Evolutionary conservation across 2,329 filamentous ascomycete genomes (phyloP), one percentile per base, ranked within the genome.

Genomic region (Fusarium pseudonygamai): DNA sequence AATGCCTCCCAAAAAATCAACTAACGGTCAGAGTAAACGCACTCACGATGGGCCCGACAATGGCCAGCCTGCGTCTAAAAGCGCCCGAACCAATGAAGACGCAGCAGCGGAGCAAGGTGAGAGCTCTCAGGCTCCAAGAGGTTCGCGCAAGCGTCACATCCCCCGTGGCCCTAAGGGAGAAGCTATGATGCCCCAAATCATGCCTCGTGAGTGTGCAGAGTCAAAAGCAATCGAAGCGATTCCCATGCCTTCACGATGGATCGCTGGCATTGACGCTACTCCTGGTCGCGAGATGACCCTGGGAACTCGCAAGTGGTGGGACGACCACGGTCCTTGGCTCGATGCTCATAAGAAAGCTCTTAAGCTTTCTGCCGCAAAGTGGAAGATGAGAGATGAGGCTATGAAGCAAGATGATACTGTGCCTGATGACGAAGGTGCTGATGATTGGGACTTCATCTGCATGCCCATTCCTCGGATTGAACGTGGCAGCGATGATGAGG

Each of bases 381-480:
- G 75, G 75, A 75, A 75, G 49, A 72, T 56, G 64, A 71, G 45
- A 43, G 73, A 78, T 1, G 69, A 69, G 18, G 74, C 71, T 12
- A 53, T 74, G 65, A 57, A 58, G n/a, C 64, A 71, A 16, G 72
- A 64, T 13, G 36, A 36, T 10, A 46, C 26, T 7, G 55, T 72
- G 3, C 40, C 52, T 16, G 68, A 69, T 6, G 70, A 72, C 16
- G 71, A 77, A 32, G 77, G 71, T 4, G 60, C 60, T 8, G 37
- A 70, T 5, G 66, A 74, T 15, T 76, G 69, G 66, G 77, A 78
- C 32, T 77, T 78, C 40, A 18, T 78, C 10, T 78, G 76, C 13
- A 13, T 18, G 30, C 24, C 26, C 5, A 56, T 43, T 26, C 34
- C 34, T 34, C 32, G 32, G 13, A 34, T 34, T 15, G 32, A 34